A percentile compares a stretch with the other conserved stretches of the same genome.
Evolutionary conservation across 2,329 filamentous ascomycete genomes (phyloP).

Genomic region (Orbilia oligospora): DNA sequence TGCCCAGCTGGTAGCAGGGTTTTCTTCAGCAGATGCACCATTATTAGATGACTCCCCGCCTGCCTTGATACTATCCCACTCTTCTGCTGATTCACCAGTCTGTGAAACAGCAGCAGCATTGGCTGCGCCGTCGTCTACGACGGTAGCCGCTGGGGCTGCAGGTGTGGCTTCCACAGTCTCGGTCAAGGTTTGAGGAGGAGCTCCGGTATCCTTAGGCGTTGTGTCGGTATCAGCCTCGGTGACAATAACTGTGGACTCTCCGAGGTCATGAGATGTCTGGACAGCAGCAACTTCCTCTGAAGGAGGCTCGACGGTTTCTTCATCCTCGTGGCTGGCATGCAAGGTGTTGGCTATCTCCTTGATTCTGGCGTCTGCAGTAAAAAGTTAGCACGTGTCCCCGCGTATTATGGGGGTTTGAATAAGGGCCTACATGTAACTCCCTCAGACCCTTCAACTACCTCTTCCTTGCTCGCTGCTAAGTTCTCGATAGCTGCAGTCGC

Average conservation of each 20-base stretch:
- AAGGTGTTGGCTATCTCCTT: slow-evolving; percentile 68
- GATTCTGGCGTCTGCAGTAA: slow-evolving; percentile 72
- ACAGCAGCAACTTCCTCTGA: slow-evolving; percentile 66
- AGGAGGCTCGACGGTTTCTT: slow-evolving; percentile 68
- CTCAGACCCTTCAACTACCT: slow-evolving; percentile 76
- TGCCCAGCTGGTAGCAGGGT: slow-evolving; percentile 50
- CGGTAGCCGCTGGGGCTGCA: slow-evolving; percentile 32
- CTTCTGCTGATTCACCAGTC: slow-evolving; percentile 44
- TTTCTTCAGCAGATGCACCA: slow-evolving; percentile 48
- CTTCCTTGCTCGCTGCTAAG: slow-evolving; percentile 79
- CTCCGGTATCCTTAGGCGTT: slow-evolving; percentile 5
- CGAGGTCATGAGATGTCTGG: slow-evolving; percentile 52
- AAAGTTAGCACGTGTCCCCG: not conserved
- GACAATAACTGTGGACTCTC: slow-evolving; percentile 65
- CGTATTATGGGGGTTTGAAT: not conserved
- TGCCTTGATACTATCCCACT: slow-evolving; percentile 52
- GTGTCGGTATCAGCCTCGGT: slow-evolving; percentile 64
- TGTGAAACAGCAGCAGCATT: slow-evolving; percentile 44
- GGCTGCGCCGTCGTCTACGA: slow-evolving; percentile 56
- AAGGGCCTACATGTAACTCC: slow-evolving; percentile 77
- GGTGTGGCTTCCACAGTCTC: slow-evolving; percentile 26
- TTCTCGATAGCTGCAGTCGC: slow-evolving; percentile 83
- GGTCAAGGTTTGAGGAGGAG: slow-evolving; percentile 45
- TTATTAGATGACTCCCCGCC: slow-evolving; percentile 61
- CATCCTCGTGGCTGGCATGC: slow-evolving; percentile 45